A percentile compares a stretch with the other conserved stretches of the same genome.
Evolutionary conservation across 2,329 filamentous ascomycete species (phyloP).

Genomic region (Neurospora crassa): DNA sequence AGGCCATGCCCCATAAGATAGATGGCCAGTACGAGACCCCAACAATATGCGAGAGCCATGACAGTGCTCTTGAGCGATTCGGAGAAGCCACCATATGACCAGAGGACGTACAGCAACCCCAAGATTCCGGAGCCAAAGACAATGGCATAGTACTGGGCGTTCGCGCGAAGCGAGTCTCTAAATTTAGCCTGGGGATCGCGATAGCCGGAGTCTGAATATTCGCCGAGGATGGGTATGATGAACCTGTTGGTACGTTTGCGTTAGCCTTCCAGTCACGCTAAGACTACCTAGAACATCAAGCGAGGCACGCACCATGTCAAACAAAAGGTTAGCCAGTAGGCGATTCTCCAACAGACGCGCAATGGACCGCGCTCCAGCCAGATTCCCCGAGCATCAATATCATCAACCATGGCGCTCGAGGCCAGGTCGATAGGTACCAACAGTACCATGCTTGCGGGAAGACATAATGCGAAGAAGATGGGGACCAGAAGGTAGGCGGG

Average conservation of each 20-base stretch:
- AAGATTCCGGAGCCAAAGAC: constrained; percentile 60
- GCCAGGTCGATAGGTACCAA: constrained; percentile 94
- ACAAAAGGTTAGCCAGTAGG: constrained; percentile 94
- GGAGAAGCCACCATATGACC: constrained; percentile 64
- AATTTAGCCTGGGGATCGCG: constrained; percentile 74
- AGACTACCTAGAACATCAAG: constrained; percentile 1
- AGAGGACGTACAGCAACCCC: constrained; percentile 74
- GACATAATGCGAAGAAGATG: constrained; percentile 89
- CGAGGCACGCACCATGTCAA: constrained; percentile 66
- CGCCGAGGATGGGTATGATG: constrained; percentile 83
- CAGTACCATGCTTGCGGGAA: constrained; percentile 83
- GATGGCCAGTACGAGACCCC: constrained; percentile 83
- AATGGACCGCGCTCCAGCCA: constrained; percentile 75
- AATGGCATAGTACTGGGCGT: constrained; percentile 81
- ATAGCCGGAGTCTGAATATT: constrained; percentile 92
- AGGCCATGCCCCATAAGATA: constrained; percentile 97
- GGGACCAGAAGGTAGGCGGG: constrained; percentile 84
- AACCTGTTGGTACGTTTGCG: constrained; percentile 42
- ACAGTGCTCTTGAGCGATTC: constrained; percentile 70
- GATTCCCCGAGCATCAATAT: constrained; percentile 65
- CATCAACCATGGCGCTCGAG: constrained; percentile 66
- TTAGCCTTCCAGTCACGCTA: constrained; percentile 10
- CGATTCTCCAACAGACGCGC: constrained; percentile 85
- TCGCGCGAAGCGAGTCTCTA: constrained; percentile 75
- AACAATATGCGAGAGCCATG: constrained; percentile 92